Evolutionary conservation across 805 yeast genomes (phyloP).

Genomic region (Tetrapisispora taiwanensis): DNA sequence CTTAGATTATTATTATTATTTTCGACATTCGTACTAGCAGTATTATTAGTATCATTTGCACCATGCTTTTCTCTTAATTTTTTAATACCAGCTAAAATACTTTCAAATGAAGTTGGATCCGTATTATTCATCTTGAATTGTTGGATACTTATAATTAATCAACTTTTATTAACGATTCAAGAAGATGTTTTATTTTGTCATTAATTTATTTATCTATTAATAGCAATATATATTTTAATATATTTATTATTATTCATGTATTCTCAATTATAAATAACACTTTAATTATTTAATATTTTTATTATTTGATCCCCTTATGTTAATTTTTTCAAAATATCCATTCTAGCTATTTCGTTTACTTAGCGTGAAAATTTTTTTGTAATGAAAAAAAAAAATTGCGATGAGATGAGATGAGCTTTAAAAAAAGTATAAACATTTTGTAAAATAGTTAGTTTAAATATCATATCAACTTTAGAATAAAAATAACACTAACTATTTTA

Average conservation of each 20-base stretch:
- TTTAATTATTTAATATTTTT: too few relatives aligned
- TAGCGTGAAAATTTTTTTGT: conserved; percentile 1
- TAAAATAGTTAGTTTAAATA: not conserved
- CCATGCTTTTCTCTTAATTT: conserved; percentile 40
- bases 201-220: too few relatives aligned
- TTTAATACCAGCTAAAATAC: conserved; percentile 61
- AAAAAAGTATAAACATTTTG: not conserved
- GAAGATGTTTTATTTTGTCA: too few relatives aligned
- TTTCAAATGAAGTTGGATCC: conserved; percentile 57
- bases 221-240: too few relatives aligned
- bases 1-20: too few relatives aligned
- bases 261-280: too few relatives aligned
- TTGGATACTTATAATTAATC: too few relatives aligned
- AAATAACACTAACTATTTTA: too few relatives aligned
- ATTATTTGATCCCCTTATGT: not conserved
- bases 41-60: conserved; percentile 1
- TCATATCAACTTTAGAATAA: not conserved
- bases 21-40: not conserved
- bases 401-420: conserved; percentile 1
- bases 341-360: not conserved
- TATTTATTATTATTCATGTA: too few relatives aligned
- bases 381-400: not conserved
- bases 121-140: conserved; percentile 24
- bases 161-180: too few relatives aligned
- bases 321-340: not conserved